Conservation (phyloP, 129 eudicot species). For the Mikania micrantha region DNA sequence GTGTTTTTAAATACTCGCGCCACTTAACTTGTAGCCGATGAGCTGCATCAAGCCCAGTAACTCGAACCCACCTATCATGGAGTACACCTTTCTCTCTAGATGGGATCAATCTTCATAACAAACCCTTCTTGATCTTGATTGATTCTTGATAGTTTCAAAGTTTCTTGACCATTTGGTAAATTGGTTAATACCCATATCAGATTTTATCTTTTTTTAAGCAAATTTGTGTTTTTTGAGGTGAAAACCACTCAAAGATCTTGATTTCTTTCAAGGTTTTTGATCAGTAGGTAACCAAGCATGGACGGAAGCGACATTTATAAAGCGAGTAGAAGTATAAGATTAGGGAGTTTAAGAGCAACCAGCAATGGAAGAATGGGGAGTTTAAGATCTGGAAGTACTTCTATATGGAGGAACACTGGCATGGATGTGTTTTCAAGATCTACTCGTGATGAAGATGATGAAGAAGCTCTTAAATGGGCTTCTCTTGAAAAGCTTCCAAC, state of each 20-base stretch:
- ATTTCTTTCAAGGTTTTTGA: too few relatives aligned
- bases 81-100: too few relatives aligned
- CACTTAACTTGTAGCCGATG: not conserved
- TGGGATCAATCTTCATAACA: not conserved
- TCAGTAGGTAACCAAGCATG: constrained; percentile 15
- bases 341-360: constrained; percentile 19
- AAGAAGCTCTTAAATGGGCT: constrained; percentile 87
- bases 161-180: not conserved
- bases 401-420: constrained; percentile 45
- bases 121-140: not conserved
- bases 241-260: not conserved
- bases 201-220: too few relatives aligned
- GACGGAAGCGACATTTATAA: constrained; percentile 20
- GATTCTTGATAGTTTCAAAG: not conserved
- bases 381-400: constrained; percentile 39
- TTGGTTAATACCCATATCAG: too few relatives aligned
- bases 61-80: not conserved
- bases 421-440: constrained; percentile 49
- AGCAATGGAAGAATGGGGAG: constrained; percentile 25
- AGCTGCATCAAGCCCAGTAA: not conserved
- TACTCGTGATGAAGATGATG: constrained; percentile 61
- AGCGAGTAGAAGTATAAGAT: constrained; percentile 20
- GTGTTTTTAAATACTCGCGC: not conserved
- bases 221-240: too few relatives aligned
- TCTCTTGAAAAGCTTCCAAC: constrained; percentile 75